These are phyloP conservation scores for Leptodontidium sp. DNA, from an alignment of 2,329 filamentous ascomycete species.

Conservation along the genomic window DNA sequence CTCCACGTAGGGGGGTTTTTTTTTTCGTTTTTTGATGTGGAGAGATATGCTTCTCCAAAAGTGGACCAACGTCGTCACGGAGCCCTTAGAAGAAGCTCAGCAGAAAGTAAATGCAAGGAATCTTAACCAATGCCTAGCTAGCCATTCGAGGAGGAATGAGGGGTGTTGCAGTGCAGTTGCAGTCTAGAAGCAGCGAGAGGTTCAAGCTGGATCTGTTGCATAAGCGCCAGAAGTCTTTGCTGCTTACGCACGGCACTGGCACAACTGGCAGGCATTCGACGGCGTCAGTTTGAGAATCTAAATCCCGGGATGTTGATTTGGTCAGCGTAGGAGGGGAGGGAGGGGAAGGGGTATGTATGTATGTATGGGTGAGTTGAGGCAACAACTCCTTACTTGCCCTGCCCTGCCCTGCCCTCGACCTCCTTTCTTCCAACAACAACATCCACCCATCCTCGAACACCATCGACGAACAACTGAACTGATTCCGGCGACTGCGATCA, in stretches of 20 bases:
- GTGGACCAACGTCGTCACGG: slow-evolving; percentile 28
- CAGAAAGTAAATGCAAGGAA: slow-evolving; percentile 9
- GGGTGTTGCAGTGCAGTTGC: no score
- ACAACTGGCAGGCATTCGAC: slow-evolving; percentile 11
- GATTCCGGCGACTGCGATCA: slow-evolving; percentile 20
- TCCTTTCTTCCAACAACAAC: slow-evolving; percentile 22
- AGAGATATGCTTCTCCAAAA: slow-evolving; percentile 21
- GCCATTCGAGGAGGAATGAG: background rate
- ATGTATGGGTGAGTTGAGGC: slow-evolving; percentile 21
- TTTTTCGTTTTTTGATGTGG: slow-evolving; percentile 21
- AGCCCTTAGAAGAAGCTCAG: background rate
- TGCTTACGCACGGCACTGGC: slow-evolving; percentile 23
- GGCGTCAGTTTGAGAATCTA: slow-evolving; percentile 25
- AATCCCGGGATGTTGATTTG: slow-evolving; percentile 12
- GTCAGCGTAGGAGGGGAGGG: slow-evolving; percentile 18
- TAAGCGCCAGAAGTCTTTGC: slow-evolving; percentile 33
- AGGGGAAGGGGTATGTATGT: background rate
- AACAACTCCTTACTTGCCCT: slow-evolving; percentile 23
- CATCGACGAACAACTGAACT: slow-evolving; percentile 21
- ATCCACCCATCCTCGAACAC: slow-evolving; percentile 6
- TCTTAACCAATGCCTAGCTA: slow-evolving; percentile 1
- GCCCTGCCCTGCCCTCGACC: background rate
- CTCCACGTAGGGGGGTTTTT: slow-evolving; percentile 9
- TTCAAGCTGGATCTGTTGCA: slow-evolving; percentile 12
- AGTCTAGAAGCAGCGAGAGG: slow-evolving; percentile 28